A percentile compares a stretch with the other conserved stretches of the same genome.
These are phyloP conservation scores for Pseudovirgaria hyperparasitica DNA, from an alignment of 2,329 filamentous ascomycete genomes.

Conservation along the genomic window DNA sequence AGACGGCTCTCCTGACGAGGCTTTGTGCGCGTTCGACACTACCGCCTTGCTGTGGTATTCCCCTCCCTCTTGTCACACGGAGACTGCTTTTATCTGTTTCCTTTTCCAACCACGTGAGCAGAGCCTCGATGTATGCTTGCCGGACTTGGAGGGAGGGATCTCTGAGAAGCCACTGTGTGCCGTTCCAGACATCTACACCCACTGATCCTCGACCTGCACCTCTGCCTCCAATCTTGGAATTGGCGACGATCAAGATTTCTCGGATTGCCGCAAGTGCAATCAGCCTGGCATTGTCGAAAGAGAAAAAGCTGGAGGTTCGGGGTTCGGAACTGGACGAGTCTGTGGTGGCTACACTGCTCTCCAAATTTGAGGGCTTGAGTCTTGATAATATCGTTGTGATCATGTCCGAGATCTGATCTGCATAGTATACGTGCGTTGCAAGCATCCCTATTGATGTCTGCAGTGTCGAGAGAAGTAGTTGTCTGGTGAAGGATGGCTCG, in stretches of 20 bases:
- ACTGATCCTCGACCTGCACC: conserved; percentile 51
- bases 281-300: conserved; percentile 46
- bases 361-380: conserved; percentile 50
- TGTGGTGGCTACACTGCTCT: conserved; percentile 29
- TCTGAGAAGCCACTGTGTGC: conserved; percentile 84
- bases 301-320: conserved; percentile 46
- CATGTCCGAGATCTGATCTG: conserved; percentile 93
- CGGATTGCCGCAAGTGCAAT: conserved; percentile 69
- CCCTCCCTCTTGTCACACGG: too few species aligned
- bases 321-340: conserved; percentile 33
- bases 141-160: conserved; percentile 69
- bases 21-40: conserved; percentile 37
- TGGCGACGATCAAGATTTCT: conserved; percentile 70
- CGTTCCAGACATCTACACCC: conserved; percentile 79
- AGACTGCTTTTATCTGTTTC: conserved; percentile 60
- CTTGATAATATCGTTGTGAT: conserved; percentile 66
- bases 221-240: conserved; percentile 39
- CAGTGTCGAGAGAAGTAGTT: conserved; percentile 55
- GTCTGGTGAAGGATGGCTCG: conserved; percentile 40
- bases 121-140: conserved; percentile 71
- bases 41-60: too few species aligned
- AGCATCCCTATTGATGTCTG: conserved; percentile 80
- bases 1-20: conserved; percentile 51
- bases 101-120: conserved; percentile 73
- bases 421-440: conserved; percentile 92